Evolutionary conservation across 352 stramenopile species (phyloP).

Genomic region (Pythium rishiriense): DNA sequence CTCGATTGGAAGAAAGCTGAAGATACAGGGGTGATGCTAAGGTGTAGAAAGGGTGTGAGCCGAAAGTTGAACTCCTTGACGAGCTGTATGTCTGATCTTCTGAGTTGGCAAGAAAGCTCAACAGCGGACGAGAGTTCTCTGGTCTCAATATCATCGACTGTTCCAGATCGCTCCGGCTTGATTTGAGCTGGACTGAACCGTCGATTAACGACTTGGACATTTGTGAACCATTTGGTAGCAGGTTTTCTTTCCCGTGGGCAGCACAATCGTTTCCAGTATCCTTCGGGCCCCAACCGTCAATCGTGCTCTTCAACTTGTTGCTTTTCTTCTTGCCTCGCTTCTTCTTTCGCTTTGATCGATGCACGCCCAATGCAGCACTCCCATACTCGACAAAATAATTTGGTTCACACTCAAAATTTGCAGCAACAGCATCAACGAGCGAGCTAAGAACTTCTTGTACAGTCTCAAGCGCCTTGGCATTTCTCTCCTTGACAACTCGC

Average conservation of each 20-base stretch:
- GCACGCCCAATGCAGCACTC: background rate
- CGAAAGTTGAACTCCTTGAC: conserved; percentile 39
- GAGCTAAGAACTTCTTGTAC: conserved; percentile 38
- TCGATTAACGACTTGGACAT: background rate
- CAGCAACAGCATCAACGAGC: conserved; percentile 44
- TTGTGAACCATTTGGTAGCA: background rate
- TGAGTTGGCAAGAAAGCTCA: conserved; percentile 21
- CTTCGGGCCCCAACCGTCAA: background rate
- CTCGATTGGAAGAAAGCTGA: conserved; percentile 36
- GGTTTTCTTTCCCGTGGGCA: conserved; percentile 26
- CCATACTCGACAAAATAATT: background rate
- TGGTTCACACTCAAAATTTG: background rate
- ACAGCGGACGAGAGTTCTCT: conserved; percentile 13
- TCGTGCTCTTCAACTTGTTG: background rate
- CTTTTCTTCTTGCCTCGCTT: conserved; percentile 35
- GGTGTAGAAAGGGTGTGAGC: conserved; percentile 49
- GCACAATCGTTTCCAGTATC: too few species aligned
- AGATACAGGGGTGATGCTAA: conserved; percentile 52
- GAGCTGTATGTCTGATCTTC: conserved; percentile 39
- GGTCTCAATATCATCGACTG: conserved; percentile 15
- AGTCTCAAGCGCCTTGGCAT: conserved; percentile 25
- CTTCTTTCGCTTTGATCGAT: conserved; percentile 26
- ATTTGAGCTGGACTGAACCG: background rate
- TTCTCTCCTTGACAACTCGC: conserved; percentile 28
- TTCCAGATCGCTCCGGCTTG: background rate